phyloP scores from a whole-genome alignment of 495 filamentous ascomycete genomes.

The Hypomontagnella submonticulosa region DNA sequence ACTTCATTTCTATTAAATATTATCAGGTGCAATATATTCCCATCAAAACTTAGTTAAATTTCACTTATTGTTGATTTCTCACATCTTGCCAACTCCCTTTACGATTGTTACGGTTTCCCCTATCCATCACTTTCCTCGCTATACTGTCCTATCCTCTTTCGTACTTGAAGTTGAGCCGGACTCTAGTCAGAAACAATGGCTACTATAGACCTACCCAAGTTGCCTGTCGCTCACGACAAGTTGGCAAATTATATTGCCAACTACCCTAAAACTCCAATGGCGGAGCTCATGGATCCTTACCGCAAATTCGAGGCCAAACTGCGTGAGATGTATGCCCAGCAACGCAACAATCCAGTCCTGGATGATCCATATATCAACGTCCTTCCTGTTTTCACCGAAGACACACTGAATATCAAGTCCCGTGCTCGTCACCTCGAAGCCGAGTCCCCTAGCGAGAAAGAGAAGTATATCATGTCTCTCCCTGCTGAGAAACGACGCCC shows the following conservation, averaged over 20 bases:
- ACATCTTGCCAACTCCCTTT: conserved; percentile 1
- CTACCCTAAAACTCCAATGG: conserved; percentile 64
- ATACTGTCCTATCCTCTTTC: conserved; percentile 5
- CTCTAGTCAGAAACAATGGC: conserved; percentile 47
- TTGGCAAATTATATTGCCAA: conserved; percentile 59
- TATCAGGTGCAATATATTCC: conserved; percentile 5
- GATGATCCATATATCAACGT: conserved; percentile 72
- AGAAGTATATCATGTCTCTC: conserved; percentile 77
- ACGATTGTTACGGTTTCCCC: neutral
- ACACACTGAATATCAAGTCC: conserved; percentile 65
- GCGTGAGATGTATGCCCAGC: conserved; percentile 77
- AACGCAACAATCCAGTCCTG: conserved; percentile 67
- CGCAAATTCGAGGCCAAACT: conserved; percentile 73
- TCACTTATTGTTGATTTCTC: neutral
- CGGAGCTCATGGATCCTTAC: conserved; percentile 72
- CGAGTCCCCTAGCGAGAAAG: conserved; percentile 68
- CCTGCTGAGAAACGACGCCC: conserved; percentile 66
- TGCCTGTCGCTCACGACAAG: conserved; percentile 56
- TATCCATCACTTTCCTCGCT: too few species aligned
- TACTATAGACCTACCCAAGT: conserved; percentile 50
- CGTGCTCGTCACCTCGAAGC: conserved; percentile 69
- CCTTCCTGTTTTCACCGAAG: conserved; percentile 72
- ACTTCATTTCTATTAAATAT: conserved; percentile 9
- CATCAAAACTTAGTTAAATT: neutral
- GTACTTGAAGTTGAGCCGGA: neutral